Base-by-base conservation (phyloP, 768 basidiomycete genomes). In the Rhodocollybia butyracea region DNA sequence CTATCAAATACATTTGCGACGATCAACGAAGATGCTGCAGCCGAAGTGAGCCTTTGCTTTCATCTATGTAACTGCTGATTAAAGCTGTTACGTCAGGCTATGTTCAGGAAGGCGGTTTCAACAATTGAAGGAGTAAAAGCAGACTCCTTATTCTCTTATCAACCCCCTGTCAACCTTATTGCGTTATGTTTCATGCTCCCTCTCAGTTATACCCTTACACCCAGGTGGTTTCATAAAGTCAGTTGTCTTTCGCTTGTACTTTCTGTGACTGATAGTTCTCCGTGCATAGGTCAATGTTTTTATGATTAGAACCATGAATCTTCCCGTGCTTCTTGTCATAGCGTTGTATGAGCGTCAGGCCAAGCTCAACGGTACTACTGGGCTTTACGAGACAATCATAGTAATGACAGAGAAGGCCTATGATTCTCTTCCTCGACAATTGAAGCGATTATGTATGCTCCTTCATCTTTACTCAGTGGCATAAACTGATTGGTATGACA, bases 141-240 rank as follows among this genome's bases (percentile, higher is more conserved):
- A 26, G 94, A 98, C 67, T 91, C 85, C 0, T 68, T 98, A 12
- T 98, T 97, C 68, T 94, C 91, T 22, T 98, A 98, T 67, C 92
- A 94, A 64, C 89, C 96, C 1, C 97, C 97, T 0, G 71, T 98
- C 63, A 99, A 98, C 68, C 70, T 98, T 5, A 57, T 95, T 40
- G 97, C 96, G 0, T 73, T 98, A 13, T 83, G 84, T 50, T 75
- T 96, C 59, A 88, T 99, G 80, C 76, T 94, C 58, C 94, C 97
- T 2, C 78, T 89, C 21, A 90, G 87, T 60, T 94, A 90, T 67
- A 70, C 94, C 50, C 76, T 97, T n/a, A 80, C 80, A 6, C 93
- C 94, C n/a, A 79, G 96, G 52, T 98, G 94, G 94, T 98, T 98
- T 67, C 96, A 98, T 68, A 98, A 98, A 76, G 90, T 89, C 63